Conservation (phyloP, 495 filamentous ascomycete species). For the Aspergillus sclerotioniger region DNA sequence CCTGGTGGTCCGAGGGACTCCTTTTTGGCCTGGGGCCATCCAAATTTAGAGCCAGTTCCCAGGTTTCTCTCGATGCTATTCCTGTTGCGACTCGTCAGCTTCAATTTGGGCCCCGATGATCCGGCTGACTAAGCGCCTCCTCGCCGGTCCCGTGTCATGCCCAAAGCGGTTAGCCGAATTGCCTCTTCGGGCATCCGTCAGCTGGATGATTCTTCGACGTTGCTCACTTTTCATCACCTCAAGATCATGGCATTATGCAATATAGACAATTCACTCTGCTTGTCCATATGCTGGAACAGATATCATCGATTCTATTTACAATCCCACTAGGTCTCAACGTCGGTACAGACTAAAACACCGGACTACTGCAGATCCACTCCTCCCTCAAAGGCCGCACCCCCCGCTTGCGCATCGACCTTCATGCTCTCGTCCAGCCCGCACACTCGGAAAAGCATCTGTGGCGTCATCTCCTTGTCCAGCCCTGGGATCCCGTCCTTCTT, state of each 20-base stretch:
- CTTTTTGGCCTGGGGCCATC: neutral
- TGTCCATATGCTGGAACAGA: too few species aligned
- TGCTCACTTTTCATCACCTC: too few species aligned
- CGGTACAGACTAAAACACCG: neutral
- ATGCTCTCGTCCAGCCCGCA: constrained; percentile 60
- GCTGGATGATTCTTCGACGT: too few species aligned
- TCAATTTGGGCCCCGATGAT: neutral
- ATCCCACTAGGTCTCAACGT: neutral
- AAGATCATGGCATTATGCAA: too few species aligned
- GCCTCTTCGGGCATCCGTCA: neutral
- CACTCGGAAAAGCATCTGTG: constrained; percentile 54
- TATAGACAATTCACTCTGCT: too few species aligned
- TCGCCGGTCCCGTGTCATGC: neutral
- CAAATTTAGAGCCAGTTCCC: constrained; percentile 2
- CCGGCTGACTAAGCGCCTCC: neutral
- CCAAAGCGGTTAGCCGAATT: neutral
- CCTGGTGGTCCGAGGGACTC: constrained; percentile 1
- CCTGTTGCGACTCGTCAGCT: constrained; percentile 4
- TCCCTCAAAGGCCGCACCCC: constrained; percentile 49
- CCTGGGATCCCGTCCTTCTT: constrained; percentile 49
- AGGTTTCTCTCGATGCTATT: constrained; percentile 1
- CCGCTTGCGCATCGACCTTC: constrained; percentile 55
- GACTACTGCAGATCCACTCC: constrained; percentile 32
- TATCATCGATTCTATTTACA: neutral
- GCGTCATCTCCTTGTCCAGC: constrained; percentile 45